Evolutionary conservation across 2,329 filamentous ascomycete species (phyloP).

Genomic region (Fusarium devonianum): DNA sequence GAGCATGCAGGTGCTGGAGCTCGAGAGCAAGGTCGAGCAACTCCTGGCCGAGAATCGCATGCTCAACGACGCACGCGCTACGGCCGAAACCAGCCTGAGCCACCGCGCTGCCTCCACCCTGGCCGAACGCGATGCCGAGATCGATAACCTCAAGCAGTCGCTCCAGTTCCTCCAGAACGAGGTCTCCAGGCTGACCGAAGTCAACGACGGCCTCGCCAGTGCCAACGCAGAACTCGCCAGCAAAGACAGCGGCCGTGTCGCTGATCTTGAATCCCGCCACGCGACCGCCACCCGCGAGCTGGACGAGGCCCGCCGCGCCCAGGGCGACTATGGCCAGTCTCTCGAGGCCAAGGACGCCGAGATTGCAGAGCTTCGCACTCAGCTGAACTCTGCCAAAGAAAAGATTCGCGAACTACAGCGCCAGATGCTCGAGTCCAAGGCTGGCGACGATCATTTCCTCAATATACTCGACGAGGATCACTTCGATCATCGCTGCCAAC

Average conservation of each 20-base stretch:
- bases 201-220: slow-evolving; percentile 80
- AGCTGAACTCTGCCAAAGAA: slow-evolving; percentile 76
- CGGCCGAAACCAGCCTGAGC: slow-evolving; percentile 71
- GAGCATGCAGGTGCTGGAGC: slow-evolving; percentile 95
- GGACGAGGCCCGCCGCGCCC: slow-evolving; percentile 69
- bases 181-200: slow-evolving; percentile 78
- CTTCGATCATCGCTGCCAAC: slow-evolving; percentile 92
- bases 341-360: slow-evolving; percentile 86
- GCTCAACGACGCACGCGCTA: slow-evolving; percentile 74
- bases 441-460: slow-evolving; percentile 76
- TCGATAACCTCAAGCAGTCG: slow-evolving; percentile 80
- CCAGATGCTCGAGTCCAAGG: slow-evolving; percentile 65
- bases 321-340: slow-evolving; percentile 67
- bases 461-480: slow-evolving; percentile 88
- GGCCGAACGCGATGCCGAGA: slow-evolving; percentile 84
- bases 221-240: slow-evolving; percentile 79
- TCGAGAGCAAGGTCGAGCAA: slow-evolving; percentile 85
- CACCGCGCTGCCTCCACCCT: slow-evolving; percentile 74
- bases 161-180: slow-evolving; percentile 84
- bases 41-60: slow-evolving; percentile 83
- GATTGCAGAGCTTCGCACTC: slow-evolving; percentile 76
- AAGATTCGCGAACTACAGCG: slow-evolving; percentile 61
- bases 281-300: slow-evolving; percentile 72
- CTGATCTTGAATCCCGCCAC: slow-evolving; percentile 71
- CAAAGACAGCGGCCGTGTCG: slow-evolving; percentile 76